Conservation (phyloP, 2,329 filamentous ascomycete genomes). For the Aspergillus ochraceoroseus region DNA sequence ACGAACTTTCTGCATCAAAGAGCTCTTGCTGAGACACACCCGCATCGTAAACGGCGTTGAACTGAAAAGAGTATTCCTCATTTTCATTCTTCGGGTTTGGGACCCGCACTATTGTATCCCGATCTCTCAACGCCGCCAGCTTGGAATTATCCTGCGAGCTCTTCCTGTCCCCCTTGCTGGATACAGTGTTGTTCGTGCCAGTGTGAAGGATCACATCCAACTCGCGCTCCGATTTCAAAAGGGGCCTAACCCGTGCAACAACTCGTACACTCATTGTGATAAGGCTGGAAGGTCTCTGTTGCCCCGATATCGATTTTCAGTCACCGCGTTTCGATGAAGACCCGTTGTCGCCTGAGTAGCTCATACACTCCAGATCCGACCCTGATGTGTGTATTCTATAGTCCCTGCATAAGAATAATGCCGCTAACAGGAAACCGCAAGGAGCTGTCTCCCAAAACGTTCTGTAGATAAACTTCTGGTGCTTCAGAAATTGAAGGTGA, state of each 20-base stretch:
- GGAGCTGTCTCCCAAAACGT: too few species aligned
- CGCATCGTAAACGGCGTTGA: constrained; percentile 87
- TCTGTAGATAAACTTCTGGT: too few species aligned
- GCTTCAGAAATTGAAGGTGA: too few species aligned
- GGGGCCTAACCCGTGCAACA: constrained; percentile 82
- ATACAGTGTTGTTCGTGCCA: constrained; percentile 37
- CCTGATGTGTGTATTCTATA: neutral
- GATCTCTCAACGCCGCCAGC: constrained; percentile 45
- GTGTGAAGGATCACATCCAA: constrained; percentile 81
- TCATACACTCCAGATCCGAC: constrained; percentile 1
- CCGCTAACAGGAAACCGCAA: neutral
- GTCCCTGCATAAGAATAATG: constrained; percentile 4
- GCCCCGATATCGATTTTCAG: neutral
- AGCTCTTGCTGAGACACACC: constrained; percentile 75
- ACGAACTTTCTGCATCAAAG: constrained; percentile 80
- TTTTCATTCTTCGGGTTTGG: constrained; percentile 88
- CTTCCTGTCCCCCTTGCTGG: constrained; percentile 26
- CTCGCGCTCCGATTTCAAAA: constrained; percentile 78
- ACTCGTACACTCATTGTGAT: constrained; percentile 62
- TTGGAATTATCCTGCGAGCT: constrained; percentile 23
- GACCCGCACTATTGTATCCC: constrained; percentile 70
- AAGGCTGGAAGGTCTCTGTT: too few species aligned
- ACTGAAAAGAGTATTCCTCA: constrained; percentile 90
- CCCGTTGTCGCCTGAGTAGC: too few species aligned
- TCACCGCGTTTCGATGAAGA: too few species aligned